Conservation (phyloP, 176 grass and related monocot genomes). For the Juncus effusus region DNA sequence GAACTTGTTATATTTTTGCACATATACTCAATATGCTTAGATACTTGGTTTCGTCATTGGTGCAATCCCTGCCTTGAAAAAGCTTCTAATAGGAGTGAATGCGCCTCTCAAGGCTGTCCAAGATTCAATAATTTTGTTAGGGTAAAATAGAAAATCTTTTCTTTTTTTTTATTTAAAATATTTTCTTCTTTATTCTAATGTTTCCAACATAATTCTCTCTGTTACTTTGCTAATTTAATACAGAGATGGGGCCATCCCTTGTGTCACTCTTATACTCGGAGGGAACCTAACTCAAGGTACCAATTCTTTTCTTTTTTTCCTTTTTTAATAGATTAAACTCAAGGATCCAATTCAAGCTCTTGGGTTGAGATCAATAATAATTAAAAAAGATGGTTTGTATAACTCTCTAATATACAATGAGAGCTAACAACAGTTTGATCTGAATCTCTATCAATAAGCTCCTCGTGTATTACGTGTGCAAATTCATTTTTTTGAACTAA, state of each 20-base stretch:
- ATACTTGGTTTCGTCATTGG: conserved; percentile 40
- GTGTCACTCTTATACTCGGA: conserved; percentile 53
- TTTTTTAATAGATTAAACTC: neutral
- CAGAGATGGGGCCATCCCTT: conserved; percentile 58
- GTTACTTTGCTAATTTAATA: conserved; percentile 1
- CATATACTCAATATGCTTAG: conserved; percentile 21
- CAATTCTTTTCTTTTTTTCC: neutral
- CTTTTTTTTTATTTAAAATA: neutral
- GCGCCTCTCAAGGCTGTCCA: conserved; percentile 39
- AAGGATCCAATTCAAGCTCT: neutral
- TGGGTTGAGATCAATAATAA: conserved; percentile 13
- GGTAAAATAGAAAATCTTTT: conserved; percentile 15
- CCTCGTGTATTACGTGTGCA: too few relatives aligned
- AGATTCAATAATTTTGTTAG: conserved; percentile 40
- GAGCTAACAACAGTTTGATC: too few relatives aligned
- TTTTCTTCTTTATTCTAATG: neutral
- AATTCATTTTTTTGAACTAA: too few relatives aligned
- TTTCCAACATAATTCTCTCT: neutral
- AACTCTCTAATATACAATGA: too few relatives aligned
- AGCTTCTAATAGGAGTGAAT: conserved; percentile 33
- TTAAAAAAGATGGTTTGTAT: too few relatives aligned
- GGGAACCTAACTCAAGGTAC: conserved; percentile 59
- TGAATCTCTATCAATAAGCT: too few relatives aligned
- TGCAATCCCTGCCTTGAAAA: conserved; percentile 30
- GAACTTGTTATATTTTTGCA: neutral